phyloP scores from a whole-genome alignment of 2,329 filamentous ascomycete genomes.

The Colletotrichum sp. region DNA sequence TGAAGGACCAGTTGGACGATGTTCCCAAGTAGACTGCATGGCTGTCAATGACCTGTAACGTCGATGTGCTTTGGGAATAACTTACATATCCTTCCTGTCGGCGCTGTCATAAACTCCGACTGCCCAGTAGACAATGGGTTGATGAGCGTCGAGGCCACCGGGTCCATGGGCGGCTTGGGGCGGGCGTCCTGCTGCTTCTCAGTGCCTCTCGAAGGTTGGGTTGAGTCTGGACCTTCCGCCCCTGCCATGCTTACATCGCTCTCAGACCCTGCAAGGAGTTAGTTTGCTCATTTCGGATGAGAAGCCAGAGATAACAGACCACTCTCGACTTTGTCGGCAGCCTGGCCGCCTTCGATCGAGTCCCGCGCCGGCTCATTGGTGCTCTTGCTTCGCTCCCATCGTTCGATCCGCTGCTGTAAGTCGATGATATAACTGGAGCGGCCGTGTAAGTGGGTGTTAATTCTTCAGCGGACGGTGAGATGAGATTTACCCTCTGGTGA shows the following conservation, averaged over 20 bases:
- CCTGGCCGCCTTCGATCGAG: not conserved
- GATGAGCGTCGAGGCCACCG: conserved; percentile 36
- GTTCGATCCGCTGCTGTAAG: conserved; percentile 19
- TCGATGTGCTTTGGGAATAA: conserved; percentile 4
- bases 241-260: not conserved
- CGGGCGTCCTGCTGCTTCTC: not conserved
- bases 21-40: conserved; percentile 56
- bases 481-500: conserved; percentile 45
- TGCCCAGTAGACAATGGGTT: conserved; percentile 47
- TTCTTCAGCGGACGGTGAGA: not conserved
- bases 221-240: not conserved
- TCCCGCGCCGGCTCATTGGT: not conserved
- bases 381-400: conserved; percentile 10
- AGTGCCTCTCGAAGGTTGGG: not conserved
- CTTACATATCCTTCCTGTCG: conserved; percentile 47
- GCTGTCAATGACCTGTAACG: not conserved
- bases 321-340: not conserved
- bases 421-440: conserved; percentile 25
- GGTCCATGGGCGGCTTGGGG: conserved; percentile 23
- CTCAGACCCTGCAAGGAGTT: not conserved
- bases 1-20: conserved; percentile 63
- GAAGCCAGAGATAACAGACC: not conserved
- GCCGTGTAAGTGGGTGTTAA: not conserved
- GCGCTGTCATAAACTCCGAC: conserved; percentile 45
- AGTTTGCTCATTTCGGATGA: not conserved